Conservation (phyloP, 148 eudicot species). For the Nyssa sinensis region DNA sequence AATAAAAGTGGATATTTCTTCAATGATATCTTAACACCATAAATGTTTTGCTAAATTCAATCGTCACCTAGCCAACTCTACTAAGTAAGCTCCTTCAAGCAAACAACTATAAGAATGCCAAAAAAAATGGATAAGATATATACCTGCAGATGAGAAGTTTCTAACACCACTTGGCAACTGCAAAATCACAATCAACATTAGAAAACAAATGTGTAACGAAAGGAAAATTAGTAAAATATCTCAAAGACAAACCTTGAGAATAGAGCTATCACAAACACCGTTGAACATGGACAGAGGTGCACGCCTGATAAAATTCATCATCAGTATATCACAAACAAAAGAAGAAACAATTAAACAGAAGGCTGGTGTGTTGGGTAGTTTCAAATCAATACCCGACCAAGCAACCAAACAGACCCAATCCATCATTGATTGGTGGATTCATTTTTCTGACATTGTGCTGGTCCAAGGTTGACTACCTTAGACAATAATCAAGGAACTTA, state of each 20-base stretch:
- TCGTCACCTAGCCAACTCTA: neutral
- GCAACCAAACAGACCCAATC: constrained; percentile 1
- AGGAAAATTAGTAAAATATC: neutral
- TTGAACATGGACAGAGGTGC: constrained; percentile 23
- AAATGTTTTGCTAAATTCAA: no score
- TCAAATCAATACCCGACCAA: neutral
- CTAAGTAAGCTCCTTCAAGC: constrained; percentile 2
- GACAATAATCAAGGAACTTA: neutral
- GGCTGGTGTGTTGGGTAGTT: constrained; percentile 2
- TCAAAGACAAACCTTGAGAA: constrained; percentile 56
- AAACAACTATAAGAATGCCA: neutral
- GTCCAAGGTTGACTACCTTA: neutral
- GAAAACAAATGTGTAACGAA: constrained; percentile 7
- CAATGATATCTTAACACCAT: no score
- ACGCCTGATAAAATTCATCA: constrained; percentile 52
- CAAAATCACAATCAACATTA: constrained; percentile 19
- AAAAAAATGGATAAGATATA: neutral
- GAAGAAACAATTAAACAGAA: constrained; percentile 1
- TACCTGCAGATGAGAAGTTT: constrained; percentile 70
- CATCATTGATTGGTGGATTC: neutral
- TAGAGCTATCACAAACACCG: constrained; percentile 30
- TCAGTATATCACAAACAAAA: constrained; percentile 14
- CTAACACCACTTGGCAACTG: constrained; percentile 57
- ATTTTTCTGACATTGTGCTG: neutral
- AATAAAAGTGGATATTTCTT: no score